Evolutionary conservation across 345 rosid species (phyloP).

Genomic region (Arabis alpina): DNA sequence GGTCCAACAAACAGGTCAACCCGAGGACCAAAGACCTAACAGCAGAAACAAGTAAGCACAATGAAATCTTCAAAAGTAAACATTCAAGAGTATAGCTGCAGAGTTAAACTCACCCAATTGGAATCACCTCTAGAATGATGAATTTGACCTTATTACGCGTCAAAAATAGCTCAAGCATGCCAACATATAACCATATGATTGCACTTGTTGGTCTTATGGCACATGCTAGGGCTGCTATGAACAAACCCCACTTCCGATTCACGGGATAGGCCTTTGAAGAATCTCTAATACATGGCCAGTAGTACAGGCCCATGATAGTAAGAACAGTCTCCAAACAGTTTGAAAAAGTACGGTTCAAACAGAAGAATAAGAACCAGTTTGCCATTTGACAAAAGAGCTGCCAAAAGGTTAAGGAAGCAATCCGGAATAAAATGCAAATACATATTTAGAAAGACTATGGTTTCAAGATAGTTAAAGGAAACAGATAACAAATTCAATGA

Average conservation of each 20-base stretch:
- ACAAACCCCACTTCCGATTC: conserved; percentile 73
- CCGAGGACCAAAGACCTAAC: conserved; percentile 76
- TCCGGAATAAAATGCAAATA: conserved; percentile 3
- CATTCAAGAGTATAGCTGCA: conserved; percentile 1
- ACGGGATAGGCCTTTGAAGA: conserved; percentile 49
- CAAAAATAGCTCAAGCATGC: conserved; percentile 68
- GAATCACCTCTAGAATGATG: conserved; percentile 64
- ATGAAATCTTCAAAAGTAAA: conserved; percentile 10
- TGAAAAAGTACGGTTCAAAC: conserved; percentile 88
- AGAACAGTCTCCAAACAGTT: conserved; percentile 93
- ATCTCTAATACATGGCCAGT: conserved; percentile 83
- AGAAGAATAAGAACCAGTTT: conserved; percentile 93
- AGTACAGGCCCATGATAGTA: conserved; percentile 75
- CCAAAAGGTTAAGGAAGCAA: conserved; percentile 52
- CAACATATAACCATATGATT: conserved; percentile 85
- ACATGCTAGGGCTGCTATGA: conserved; percentile 80
- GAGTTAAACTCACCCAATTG: conserved; percentile 71
- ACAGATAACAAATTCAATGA: neutral
- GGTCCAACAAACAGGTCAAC: conserved; percentile 65
- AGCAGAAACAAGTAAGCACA: conserved; percentile 27
- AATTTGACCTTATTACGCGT: conserved; percentile 61
- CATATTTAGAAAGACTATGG: neutral
- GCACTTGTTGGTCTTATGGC: conserved; percentile 93
- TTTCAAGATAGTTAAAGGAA: neutral
- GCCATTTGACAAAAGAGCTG: conserved; percentile 80